These are phyloP conservation scores for Osmozyma mogii DNA, from an alignment of 805 yeast genomes.

Conservation along the genomic window DNA sequence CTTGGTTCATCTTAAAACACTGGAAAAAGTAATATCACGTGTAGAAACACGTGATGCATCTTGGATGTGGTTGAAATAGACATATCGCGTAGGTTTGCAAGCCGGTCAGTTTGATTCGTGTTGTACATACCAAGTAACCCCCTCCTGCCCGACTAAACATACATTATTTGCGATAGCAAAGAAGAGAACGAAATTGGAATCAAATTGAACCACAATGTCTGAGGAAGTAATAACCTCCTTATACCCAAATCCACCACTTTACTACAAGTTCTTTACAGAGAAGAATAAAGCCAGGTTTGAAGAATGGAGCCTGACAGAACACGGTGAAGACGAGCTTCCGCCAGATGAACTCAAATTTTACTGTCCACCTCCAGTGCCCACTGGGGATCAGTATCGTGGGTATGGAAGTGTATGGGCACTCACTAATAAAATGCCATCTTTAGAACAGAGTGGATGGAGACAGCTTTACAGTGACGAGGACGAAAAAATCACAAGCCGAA, in stretches of 20 bases:
- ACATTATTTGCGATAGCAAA: no score
- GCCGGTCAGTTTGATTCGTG: no score
- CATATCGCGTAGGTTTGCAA: no score
- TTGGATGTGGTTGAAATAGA: no score
- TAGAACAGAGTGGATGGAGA: conserved; percentile 68
- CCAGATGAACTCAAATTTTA: conserved; percentile 48
- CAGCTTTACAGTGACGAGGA: conserved; percentile 53
- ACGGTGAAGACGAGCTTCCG: conserved; percentile 10
- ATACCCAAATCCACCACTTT: conserved; percentile 94
- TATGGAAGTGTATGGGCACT: conserved; percentile 90
- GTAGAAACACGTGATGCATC: no score
- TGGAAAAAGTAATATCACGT: no score
- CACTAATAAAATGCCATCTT: conserved; percentile 66
- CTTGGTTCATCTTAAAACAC: no score
- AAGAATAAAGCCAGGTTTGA: conserved; percentile 49
- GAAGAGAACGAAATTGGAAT: no score
- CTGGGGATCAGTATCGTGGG: conserved; percentile 63
- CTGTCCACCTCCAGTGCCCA: conserved; percentile 58
- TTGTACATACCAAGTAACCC: no score
- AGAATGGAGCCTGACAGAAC: conserved; percentile 14
- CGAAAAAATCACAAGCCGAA: conserved; percentile 25
- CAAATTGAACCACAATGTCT: background rate
- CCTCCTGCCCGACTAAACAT: no score
- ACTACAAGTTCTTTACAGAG: conserved; percentile 60
- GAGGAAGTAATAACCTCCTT: conserved; percentile 51